Conservation (phyloP, 2,329 filamentous ascomycete species). For the Apiospora aurea region DNA sequence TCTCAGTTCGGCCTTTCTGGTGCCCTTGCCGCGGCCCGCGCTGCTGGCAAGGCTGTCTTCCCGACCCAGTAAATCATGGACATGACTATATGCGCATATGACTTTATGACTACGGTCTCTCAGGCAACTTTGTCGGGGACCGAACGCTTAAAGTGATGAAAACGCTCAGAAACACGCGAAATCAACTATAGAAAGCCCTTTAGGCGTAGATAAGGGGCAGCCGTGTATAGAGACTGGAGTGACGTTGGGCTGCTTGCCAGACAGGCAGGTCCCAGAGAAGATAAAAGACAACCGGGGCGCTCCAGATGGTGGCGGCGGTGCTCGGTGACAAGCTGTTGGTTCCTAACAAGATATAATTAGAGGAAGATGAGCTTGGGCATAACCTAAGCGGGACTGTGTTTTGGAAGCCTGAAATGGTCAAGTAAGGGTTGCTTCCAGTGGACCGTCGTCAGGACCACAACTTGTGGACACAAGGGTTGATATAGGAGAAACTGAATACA, state of each 20-base stretch:
- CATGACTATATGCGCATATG: background rate
- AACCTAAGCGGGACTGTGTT: background rate
- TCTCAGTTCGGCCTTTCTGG: slow-evolving; percentile 69
- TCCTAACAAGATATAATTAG: slow-evolving; percentile 1
- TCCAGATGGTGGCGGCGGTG: background rate
- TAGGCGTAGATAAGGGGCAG: background rate
- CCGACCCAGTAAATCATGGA: background rate
- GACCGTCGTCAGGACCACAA: background rate
- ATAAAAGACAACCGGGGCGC: background rate
- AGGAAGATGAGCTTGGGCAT: background rate
- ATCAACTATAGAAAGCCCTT: background rate
- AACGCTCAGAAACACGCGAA: background rate
- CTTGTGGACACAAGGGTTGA: background rate
- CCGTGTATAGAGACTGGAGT: background rate
- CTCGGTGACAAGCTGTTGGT: background rate
- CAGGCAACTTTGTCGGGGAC: background rate
- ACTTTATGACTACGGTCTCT: background rate
- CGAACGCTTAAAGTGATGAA: background rate
- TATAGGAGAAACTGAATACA: slow-evolving; percentile 5
- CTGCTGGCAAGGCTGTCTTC: slow-evolving; percentile 25
- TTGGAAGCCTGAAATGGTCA: slow-evolving; percentile 6
- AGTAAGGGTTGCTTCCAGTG: background rate
- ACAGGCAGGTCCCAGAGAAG: background rate
- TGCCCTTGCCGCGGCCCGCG: slow-evolving; percentile 24
- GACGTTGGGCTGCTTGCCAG: background rate